phyloP scores from a whole-genome alignment of 805 yeast species.

The Nakazawaea peltata region DNA sequence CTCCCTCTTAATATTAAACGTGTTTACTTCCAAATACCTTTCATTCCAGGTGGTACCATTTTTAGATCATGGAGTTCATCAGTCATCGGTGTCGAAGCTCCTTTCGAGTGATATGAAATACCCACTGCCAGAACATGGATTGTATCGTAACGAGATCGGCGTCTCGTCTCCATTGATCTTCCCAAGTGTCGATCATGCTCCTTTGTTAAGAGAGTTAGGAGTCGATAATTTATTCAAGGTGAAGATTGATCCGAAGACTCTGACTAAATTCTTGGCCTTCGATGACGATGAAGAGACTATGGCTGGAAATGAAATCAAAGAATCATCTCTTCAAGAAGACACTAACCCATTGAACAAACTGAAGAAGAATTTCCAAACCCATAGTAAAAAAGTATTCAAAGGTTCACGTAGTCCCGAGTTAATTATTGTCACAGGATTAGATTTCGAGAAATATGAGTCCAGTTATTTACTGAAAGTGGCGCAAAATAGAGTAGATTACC shows the following conservation, averaged over 20 bases:
- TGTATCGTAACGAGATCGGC: slow-evolving; percentile 34
- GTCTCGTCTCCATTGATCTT: slow-evolving; percentile 49
- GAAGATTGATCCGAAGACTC: slow-evolving; percentile 33
- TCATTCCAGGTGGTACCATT: slow-evolving; percentile 9
- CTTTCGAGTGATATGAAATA: slow-evolving; percentile 1
- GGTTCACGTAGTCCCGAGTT: slow-evolving; percentile 46
- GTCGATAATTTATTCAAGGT: slow-evolving; percentile 42
- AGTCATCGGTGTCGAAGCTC: slow-evolving; percentile 7
- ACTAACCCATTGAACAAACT: slow-evolving; percentile 38
- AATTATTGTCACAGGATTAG: slow-evolving; percentile 72
- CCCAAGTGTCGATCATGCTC: slow-evolving; percentile 72
- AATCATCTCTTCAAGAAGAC: slow-evolving; percentile 31
- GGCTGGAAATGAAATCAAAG: slow-evolving; percentile 34
- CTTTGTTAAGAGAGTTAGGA: slow-evolving; percentile 48
- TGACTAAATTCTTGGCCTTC: slow-evolving; percentile 29
- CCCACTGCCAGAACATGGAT: slow-evolving; percentile 27
- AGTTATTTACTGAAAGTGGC: slow-evolving; percentile 59
- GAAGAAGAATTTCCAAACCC: slow-evolving; percentile 52
- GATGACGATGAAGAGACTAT: slow-evolving; percentile 33
- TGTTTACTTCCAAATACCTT: slow-evolving; percentile 7
- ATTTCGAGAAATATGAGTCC: slow-evolving; percentile 57
- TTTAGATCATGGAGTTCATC: slow-evolving; percentile 2
- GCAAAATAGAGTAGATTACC: slow-evolving; percentile 85
- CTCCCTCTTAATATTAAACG: slow-evolving; percentile 5
- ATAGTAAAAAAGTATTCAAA: slow-evolving; percentile 49